Base-by-base conservation (phyloP, 2,329 filamentous ascomycete species). In the Exophiala dermatitidis region DNA sequence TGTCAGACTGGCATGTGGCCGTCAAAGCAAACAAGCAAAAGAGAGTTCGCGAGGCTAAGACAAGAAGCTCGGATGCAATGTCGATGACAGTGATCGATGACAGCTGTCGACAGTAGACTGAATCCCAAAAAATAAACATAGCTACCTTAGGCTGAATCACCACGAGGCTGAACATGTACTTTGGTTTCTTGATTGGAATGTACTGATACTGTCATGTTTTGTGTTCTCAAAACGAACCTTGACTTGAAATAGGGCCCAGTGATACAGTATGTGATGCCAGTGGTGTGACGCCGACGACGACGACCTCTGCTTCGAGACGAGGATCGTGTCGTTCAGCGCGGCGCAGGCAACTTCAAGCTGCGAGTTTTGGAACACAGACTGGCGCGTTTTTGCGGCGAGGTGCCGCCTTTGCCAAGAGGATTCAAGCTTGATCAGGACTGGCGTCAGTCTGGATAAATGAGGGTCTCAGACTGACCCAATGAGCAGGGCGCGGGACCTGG, bases 1-100 rank as follows among this genome's bases (percentile, higher is more conserved):
- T 29, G 31, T 19, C 44, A 48, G 32, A 19, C 34, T 34, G 50
- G 44, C 45, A 44, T 53, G 45, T 53, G 45, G 44, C 29, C 48
- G 50, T 42, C 50, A 43, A 32, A 29, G 28, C 4, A 43, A 19
- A 46, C 9, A 8, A 48, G 40, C 8, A 29, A 48, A 30, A 43
- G 38, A 19, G 19, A 19, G 19, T 19, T 19, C 19, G 19, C 19
- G 19, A 19, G 19, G 19, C 19, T 19, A 19, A 19, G 19, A 19
- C 34, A 37, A 37, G 30, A 32, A 40, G 19, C 19, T 34, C 45
- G 38, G 38, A 53, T 48, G 50, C 50, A 48, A 33, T 38, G 50
- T 53, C 50, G 50, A 48, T 53, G 50, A 53, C 50, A 52, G 37
- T 31, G 6, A 30, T 42, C 6, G 26, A 48, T 53, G 50, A 48